Evolutionary conservation across 106 monocot species (phyloP).

Genomic region (Acorus calamus): DNA sequence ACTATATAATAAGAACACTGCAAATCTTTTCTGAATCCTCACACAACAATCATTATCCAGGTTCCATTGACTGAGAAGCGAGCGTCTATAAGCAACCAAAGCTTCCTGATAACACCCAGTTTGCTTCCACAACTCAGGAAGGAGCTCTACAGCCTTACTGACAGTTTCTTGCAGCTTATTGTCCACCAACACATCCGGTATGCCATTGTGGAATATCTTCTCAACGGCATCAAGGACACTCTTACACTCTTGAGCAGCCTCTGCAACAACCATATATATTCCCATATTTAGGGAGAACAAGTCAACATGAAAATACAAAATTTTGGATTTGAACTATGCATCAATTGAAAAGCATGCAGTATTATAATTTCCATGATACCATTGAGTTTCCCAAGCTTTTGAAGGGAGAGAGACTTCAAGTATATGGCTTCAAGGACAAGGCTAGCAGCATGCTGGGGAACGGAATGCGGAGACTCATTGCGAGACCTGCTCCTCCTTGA

Average conservation of each 20-base stretch:
- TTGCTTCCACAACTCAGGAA: constrained; percentile 95
- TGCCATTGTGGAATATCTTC: constrained; percentile 70
- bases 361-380: constrained; percentile 22
- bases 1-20: constrained; percentile 61
- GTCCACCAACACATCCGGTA: constrained; percentile 59
- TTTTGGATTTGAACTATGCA: no score
- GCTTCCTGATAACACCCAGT: constrained; percentile 58
- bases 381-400: constrained; percentile 63
- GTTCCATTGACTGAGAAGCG: constrained; percentile 81
- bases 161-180: constrained; percentile 73
- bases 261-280: constrained; percentile 28
- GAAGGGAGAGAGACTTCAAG: constrained; percentile 83
- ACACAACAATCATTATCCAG: constrained; percentile 63
- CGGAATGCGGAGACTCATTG: constrained; percentile 33
- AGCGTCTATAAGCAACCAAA: constrained; percentile 54
- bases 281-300: background rate
- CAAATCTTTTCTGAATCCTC: constrained; percentile 83
- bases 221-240: constrained; percentile 85
- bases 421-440: constrained; percentile 89
- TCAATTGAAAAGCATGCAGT: no score
- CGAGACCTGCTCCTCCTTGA: constrained; percentile 26
- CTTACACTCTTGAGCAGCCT: constrained; percentile 85
- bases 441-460: constrained; percentile 70
- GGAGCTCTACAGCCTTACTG: constrained; percentile 75
- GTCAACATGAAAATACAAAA: no score